Evolutionary conservation across 108 stramenopile genomes (phyloP), one percentile per base, ranked within the genome.

Genomic region (Mayamaea pseudoterrestris): DNA sequence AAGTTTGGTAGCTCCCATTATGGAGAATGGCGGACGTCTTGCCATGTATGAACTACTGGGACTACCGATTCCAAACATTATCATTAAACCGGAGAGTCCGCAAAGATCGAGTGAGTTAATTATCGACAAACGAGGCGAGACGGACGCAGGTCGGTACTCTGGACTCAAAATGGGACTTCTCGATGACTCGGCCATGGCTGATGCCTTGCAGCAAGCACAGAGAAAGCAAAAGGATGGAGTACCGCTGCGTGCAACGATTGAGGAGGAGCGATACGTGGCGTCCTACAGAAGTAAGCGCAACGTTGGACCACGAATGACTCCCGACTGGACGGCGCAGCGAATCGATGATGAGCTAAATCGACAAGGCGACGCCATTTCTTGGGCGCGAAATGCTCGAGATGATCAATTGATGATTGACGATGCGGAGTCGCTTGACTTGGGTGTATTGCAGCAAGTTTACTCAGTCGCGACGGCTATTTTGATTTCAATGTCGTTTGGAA

Each of bases 271-370:
- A 14, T 87, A 67, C 49, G 80, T 67, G 18, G 39, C 56, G 50
- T 80, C 85, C 8, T 87, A 74, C 65, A 66, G 80, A 22, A 79
- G 81, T 49, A 80, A 78, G 37, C 73, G 69, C 61, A 87, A 87
- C 60, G 69, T 60, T 29, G 68, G 80, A 14, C 85, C 85, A 21
- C 30, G 39, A 34, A 62, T 63, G 47, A 81, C 79, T 23, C 79
- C 86, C 35, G 63, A 76, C 12, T 81, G 81, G 79, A 88, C 79
- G 16, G 65, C 79, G 24, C 81, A 83, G 55, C 60, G 47, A 46
- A 50, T 83, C 16, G 86, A 88, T 44, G 86, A 83, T 51, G 72
- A 66, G 41, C 74, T 74, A 8, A 73, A 50, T 41, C 55, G 63
- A 57, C 68, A 66, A 36, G 79, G 86, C 16, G 30, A 58, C 45